A percentile compares a stretch with the other conserved stretches of the same genome.
Evolutionary conservation across 2,329 filamentous ascomycete genomes (phyloP).

Genomic region (Hymenoscyphus fructigenus): DNA sequence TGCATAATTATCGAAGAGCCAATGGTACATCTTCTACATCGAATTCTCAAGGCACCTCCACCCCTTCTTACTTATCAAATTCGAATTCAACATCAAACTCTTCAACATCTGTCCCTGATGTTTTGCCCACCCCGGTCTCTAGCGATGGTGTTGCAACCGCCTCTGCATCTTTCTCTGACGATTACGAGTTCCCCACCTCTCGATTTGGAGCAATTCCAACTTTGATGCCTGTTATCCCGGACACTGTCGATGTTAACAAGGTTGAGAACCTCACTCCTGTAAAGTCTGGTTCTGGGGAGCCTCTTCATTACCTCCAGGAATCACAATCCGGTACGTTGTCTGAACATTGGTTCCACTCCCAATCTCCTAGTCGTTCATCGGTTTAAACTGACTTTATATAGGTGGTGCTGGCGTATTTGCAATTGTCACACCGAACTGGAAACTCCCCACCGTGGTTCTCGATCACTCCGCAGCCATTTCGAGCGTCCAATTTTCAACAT

Average conservation of each 20-base stretch:
- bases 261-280: slow-evolving; percentile 2
- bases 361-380: too few relatives aligned
- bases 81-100: too few relatives aligned
- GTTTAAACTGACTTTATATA: not conserved
- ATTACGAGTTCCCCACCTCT: not conserved
- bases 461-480: slow-evolving; percentile 32
- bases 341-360: not conserved
- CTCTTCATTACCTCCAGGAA: not conserved
- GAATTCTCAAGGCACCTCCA: too few relatives aligned
- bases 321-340: not conserved
- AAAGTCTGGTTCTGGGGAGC: not conserved
- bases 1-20: too few relatives aligned
- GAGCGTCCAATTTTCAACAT: not conserved
- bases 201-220: not conserved
- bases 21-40: too few relatives aligned
- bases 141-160: too few relatives aligned
- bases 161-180: not conserved
- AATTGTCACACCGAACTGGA: not conserved
- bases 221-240: not conserved
- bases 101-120: too few relatives aligned
- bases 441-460: slow-evolving; percentile 34
- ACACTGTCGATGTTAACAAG: not conserved
- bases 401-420: not conserved
- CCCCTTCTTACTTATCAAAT: too few relatives aligned
- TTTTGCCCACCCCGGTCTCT: too few relatives aligned